Percentiles rank a stretch among this genome's conserved stretches.
These are phyloP conservation scores for Lasiodiplodia hormozganensis DNA, from an alignment of 2,329 filamentous ascomycete genomes.

Conservation along the genomic window DNA sequence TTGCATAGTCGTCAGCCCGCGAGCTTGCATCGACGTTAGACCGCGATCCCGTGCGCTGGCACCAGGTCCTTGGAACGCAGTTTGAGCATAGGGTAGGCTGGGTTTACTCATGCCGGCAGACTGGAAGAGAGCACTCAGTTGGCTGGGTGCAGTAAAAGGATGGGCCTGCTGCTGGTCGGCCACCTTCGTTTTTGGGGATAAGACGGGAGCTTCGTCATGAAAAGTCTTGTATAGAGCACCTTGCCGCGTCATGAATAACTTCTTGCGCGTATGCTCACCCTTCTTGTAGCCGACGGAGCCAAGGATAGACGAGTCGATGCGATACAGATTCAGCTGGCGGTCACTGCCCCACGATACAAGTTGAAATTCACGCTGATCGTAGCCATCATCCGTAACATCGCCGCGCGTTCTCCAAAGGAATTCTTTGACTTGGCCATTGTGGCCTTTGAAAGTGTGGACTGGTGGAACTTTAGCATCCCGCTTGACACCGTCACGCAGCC, in stretches of 20 bases:
- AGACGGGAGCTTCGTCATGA: slow-evolving; percentile 59
- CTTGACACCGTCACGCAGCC: slow-evolving; percentile 53
- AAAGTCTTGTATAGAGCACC: slow-evolving; percentile 88
- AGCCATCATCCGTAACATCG: slow-evolving; percentile 64
- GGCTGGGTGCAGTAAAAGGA: slow-evolving; percentile 28
- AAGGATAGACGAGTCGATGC: slow-evolving; percentile 69
- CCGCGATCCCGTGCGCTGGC: slow-evolving; percentile 33
- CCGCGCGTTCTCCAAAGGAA: slow-evolving; percentile 89
- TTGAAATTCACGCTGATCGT: slow-evolving; percentile 88
- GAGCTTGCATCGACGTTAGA: slow-evolving; percentile 56
- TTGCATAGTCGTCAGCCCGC: slow-evolving; percentile 56
- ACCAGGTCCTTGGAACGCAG: slow-evolving; percentile 39
- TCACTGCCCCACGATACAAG: slow-evolving; percentile 93
- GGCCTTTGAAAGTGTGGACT: slow-evolving; percentile 61
- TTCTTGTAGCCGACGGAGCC: slow-evolving; percentile 75
- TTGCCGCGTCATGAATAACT: slow-evolving; percentile 77
- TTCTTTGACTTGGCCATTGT: slow-evolving; percentile 77
- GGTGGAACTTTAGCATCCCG: slow-evolving; percentile 46
- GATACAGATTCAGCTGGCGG: slow-evolving; percentile 79
- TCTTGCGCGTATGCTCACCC: slow-evolving; percentile 68
- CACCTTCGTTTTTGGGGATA: background rate
- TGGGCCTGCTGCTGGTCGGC: slow-evolving; percentile 17
- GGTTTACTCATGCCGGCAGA: slow-evolving; percentile 35
- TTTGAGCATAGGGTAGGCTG: slow-evolving; percentile 31
- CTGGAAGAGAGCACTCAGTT: slow-evolving; percentile 33